Conservation (phyloP, 805 yeast species). For the Wickerhamiella shivajii region DNA sequence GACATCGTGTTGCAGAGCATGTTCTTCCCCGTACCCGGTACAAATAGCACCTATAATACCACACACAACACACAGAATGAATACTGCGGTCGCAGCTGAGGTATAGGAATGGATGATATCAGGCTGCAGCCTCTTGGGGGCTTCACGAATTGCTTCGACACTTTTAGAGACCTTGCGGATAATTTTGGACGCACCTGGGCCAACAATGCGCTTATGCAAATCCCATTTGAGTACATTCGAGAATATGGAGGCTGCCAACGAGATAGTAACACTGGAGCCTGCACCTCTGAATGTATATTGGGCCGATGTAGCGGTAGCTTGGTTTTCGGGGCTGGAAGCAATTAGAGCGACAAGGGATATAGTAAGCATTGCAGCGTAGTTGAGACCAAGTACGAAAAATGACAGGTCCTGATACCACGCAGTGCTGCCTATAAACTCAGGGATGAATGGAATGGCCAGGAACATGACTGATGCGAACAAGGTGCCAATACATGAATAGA, state of each 20-base stretch:
- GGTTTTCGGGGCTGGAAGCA: constrained; percentile 52
- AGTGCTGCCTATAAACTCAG: constrained; percentile 44
- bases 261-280: constrained; percentile 74
- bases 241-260: constrained; percentile 53
- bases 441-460: constrained; percentile 24
- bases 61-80: constrained; percentile 31
- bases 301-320: constrained; percentile 78
- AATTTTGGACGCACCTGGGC: constrained; percentile 32
- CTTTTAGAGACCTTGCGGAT: constrained; percentile 34
- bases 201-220: constrained; percentile 22
- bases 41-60: constrained; percentile 30
- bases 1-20: too few species aligned
- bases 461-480: constrained; percentile 34
- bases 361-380: constrained; percentile 54
- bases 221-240: constrained; percentile 31
- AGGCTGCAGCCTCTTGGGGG: constrained; percentile 32
- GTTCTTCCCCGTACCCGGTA: constrained; percentile 39
- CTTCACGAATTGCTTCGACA: constrained; percentile 34
- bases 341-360: constrained; percentile 61
- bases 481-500: constrained; percentile 30
- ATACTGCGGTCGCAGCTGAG: constrained; percentile 35
- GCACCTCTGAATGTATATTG: constrained; percentile 80
- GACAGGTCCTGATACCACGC: constrained; percentile 31
- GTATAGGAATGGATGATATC: constrained; percentile 33
- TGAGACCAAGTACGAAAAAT: constrained; percentile 41